A percentile compares a stretch with the other conserved stretches of the same genome.
Evolutionary conservation across 139 green algal genomes (phyloP).

Genomic region (Volvox reticuliferus): DNA sequence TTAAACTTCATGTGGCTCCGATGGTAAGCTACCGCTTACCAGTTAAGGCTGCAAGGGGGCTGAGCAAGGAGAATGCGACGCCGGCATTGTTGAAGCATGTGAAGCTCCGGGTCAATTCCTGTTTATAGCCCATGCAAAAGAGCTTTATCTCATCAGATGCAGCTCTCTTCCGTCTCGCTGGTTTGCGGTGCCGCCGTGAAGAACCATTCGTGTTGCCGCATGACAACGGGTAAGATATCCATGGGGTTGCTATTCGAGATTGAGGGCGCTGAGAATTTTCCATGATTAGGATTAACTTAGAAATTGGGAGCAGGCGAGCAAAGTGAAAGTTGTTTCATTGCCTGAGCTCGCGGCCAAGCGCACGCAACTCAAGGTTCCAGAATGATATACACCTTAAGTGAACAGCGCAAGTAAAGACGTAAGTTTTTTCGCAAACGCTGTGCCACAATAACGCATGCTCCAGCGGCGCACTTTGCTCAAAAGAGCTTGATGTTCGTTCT

Average conservation of each 20-base stretch:
- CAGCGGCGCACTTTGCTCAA: too few species aligned
- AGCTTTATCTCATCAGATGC: slow-evolving; percentile 38
- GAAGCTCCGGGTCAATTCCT: neutral
- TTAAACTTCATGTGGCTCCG: too few species aligned
- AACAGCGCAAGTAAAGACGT: too few species aligned
- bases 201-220: neutral
- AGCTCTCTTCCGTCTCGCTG: neutral
- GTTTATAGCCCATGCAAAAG: slow-evolving; percentile 30
- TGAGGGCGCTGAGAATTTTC: neutral
- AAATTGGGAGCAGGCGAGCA: neutral
- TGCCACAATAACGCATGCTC: too few species aligned
- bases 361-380: neutral
- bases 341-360: neutral
- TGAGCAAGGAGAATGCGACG: slow-evolving; percentile 1
- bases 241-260: neutral
- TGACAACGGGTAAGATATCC: neutral
- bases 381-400: too few species aligned
- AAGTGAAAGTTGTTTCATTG: too few species aligned
- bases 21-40: neutral
- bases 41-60: neutral
- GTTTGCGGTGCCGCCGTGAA: neutral
- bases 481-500: too few species aligned
- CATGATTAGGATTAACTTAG: neutral
- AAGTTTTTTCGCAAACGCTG: too few species aligned
- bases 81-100: slow-evolving; percentile 27